Conservation (phyloP, 164 flowering plant species). For the Taxillus chinensis region DNA sequence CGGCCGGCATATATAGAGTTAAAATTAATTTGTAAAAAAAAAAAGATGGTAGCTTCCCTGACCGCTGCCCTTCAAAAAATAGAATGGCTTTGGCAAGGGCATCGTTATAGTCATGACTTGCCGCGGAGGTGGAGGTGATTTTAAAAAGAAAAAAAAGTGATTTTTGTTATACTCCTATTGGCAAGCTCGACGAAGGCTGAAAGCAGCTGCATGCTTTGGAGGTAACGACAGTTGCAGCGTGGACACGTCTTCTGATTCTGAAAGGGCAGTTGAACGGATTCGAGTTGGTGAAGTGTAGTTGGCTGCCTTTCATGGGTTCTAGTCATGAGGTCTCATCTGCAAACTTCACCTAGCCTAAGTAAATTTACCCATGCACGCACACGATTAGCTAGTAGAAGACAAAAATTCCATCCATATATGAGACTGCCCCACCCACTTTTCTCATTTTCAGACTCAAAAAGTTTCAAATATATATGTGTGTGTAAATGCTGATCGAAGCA, state of each 20-base stretch:
- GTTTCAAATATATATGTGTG: no score
- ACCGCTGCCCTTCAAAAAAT: constrained; percentile 83
- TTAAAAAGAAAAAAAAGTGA: no score
- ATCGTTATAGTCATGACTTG: constrained; percentile 74
- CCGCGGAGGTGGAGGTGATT: no score
- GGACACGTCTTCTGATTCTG: no score
- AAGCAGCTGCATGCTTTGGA: not conserved
- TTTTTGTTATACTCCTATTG: no score
- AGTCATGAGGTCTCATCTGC: not conserved
- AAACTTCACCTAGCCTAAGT: not conserved
- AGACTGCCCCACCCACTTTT: not conserved
- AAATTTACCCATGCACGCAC: no score
- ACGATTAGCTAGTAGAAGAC: no score
- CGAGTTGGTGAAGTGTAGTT: not conserved
- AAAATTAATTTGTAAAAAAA: no score
- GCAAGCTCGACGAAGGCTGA: no score
- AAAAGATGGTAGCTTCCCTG: constrained; percentile 73
- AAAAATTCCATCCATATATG: not conserved
- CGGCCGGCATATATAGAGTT: no score
- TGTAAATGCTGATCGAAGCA: no score
- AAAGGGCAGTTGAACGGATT: not conserved
- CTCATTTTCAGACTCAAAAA: not conserved
- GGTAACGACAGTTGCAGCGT: not conserved
- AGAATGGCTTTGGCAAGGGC: constrained; percentile 84
- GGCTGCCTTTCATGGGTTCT: not conserved